A percentile compares a stretch with the other conserved stretches of the same genome.
These are phyloP conservation scores for Samsoniella hepiali DNA, from an alignment of 2,329 filamentous ascomycete genomes.

Conservation along the genomic window DNA sequence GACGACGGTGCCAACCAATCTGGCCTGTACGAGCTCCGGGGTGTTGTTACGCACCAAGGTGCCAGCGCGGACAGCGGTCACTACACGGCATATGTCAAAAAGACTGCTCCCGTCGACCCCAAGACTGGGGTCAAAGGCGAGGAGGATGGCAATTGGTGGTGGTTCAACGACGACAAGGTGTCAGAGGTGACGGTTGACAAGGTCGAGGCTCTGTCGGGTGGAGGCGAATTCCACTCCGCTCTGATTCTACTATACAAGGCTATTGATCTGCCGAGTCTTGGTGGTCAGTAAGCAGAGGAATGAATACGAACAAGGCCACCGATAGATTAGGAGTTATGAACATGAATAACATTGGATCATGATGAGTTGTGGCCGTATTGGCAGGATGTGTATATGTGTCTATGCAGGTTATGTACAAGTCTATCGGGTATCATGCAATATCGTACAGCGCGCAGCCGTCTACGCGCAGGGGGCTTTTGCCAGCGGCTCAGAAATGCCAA, in stretches of 20 bases:
- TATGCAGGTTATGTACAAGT: conserved; percentile 21
- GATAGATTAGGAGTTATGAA: conserved; percentile 17
- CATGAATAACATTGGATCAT: conserved; percentile 22
- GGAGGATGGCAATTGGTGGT: conserved; percentile 98
- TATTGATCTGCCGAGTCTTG: conserved; percentile 62
- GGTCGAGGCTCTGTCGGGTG: conserved; percentile 84
- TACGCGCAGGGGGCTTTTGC: not conserved
- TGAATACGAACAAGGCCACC: not conserved
- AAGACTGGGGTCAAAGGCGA: conserved; percentile 73
- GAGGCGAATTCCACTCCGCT: conserved; percentile 82
- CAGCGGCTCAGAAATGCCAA: no score
- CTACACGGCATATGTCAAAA: conserved; percentile 98
- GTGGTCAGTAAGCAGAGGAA: conserved; percentile 37
- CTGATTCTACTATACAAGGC: conserved; percentile 77
- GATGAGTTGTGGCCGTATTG: not conserved
- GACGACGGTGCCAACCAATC: conserved; percentile 89
- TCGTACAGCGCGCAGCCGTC: conserved; percentile 7
- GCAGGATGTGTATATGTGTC: not conserved
- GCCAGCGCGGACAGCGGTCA: conserved; percentile 96
- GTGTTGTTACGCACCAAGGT: conserved; percentile 93
- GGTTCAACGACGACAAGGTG: conserved; percentile 99
- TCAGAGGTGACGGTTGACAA: conserved; percentile 87
- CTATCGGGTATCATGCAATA: conserved; percentile 22
- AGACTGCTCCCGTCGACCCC: conserved; percentile 68
- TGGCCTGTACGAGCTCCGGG: conserved; percentile 90